Base-by-base conservation (phyloP, 2,329 filamentous ascomycete genomes). In the Fusarium burgessii region DNA sequence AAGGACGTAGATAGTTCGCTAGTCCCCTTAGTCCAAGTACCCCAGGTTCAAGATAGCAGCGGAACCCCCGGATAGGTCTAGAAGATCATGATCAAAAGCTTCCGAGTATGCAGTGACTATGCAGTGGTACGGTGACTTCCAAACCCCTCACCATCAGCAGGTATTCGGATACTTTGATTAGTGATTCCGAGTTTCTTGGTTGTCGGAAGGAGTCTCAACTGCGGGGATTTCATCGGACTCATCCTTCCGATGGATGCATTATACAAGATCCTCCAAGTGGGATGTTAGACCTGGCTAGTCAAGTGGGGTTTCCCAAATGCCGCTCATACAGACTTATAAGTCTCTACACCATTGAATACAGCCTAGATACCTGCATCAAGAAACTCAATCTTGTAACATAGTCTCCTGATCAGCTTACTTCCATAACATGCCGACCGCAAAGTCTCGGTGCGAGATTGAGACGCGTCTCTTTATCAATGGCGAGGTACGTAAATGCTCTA, bases 81-180 rank as follows among this genome's bases (percentile, higher is more conserved):
- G 10, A 5, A 17, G 13, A 3, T 3, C 3, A 1, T 6, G 33
- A 51, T 5, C 13, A 27, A 29, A 52, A 52, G 33, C 23, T 23
- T 52, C 49, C 49, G 49, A 52, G 11, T 7, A 27, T 51, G n/a
- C 15, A 35, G 46, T 18, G 11, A 13, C 15, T 5, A 49, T 49
- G 7, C 47, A 15, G 11, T 3, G 2, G 0, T 6, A 11, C 6
- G 0, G 6, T 6, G 15, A 12, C 11, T 9, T 12, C 1, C 6
- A n/a, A 15, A 10, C 18, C 33, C 23, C 13, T 20, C 23, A 23
- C 23, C 23, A 23, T 23, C 23, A 23, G 23, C 23, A 27, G 1
- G 10, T 40, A 3, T 13, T 51, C 49, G 49, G 49, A 51, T n/a
- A 14, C 9, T 49, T 47, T 23, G 29, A 23, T 23, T 23, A 23